Evolutionary conservation across 306 rosid species (phyloP), one percentile per base, ranked within the genome.

Genomic region (Trifolium fragiferum): DNA sequence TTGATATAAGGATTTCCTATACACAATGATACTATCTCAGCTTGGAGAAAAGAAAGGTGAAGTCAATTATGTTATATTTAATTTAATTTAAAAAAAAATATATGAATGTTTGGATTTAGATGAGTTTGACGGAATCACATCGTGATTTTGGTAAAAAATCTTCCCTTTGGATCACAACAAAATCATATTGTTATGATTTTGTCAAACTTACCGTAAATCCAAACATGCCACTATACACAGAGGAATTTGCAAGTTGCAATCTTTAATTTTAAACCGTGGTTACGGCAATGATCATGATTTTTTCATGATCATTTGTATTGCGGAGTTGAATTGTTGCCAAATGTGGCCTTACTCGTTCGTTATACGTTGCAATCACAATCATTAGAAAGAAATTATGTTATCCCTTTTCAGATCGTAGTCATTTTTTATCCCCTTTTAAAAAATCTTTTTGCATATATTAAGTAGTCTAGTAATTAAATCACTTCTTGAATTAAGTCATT

Each of bases 21-120:
- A 18, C 49, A 30, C 41, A 35, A 10, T 32, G 30, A 3, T 66
- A 27, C 10, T 35, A 50, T 35, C 30, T 7, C 53, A 57, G 38
- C 68, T 74, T 66, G 33, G 55, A 66, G 43, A 19, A 47, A 37
- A 11, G n/a, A 38, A 60, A 75, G 82, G 84, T 80, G 54, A 82
- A 68, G 13, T 33, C 47, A 82, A n/a, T 55, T 62, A 18, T 55
- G 20, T 23, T 54, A 0, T 18, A 7, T 14, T 40, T 10, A 2
- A 25, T 18, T 15, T 21, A 9, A 69, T 61, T 37, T 1, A 7
- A 7, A 7, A 37, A 35, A n/a, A n/a, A n/a, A n/a, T n/a, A n/a
- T 35, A 35, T 35, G 40, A 35, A 35, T 35, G 9, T 35, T 6
- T 54, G 14, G 59, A 53, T 53, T 43, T 3, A 41, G 4, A 0